Conservation (phyloP, 2,329 filamentous ascomycete genomes). For the Rhynchosporium graminicola region DNA sequence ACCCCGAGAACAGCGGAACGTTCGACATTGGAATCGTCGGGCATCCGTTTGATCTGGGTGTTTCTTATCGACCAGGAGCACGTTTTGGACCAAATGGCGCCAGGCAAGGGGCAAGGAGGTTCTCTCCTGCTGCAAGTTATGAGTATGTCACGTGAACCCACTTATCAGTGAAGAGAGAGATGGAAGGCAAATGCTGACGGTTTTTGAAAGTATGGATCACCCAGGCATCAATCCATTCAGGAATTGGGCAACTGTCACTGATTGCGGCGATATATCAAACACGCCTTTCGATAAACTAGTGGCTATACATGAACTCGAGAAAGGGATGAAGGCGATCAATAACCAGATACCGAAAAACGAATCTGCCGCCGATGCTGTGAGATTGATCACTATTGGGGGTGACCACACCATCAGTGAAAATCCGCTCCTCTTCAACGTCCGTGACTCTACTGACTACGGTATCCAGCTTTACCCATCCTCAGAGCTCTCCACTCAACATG, state of each 20-base stretch:
- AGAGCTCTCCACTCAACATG: slow-evolving; percentile 37
- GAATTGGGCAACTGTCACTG: slow-evolving; percentile 35
- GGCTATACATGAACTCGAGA: slow-evolving; percentile 37
- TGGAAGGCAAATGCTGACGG: slow-evolving; percentile 17
- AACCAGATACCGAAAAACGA: slow-evolving; percentile 32
- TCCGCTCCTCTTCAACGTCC: neutral
- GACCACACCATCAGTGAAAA: slow-evolving; percentile 40
- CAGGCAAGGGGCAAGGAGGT: slow-evolving; percentile 33
- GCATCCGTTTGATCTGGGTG: slow-evolving; percentile 39
- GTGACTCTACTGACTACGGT: neutral
- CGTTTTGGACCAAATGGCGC: slow-evolving; percentile 39
- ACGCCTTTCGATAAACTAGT: slow-evolving; percentile 38
- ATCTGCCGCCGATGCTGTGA: slow-evolving; percentile 32
- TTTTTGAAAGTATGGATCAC: slow-evolving; percentile 34
- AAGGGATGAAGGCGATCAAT: slow-evolving; percentile 35
- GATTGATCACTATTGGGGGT: slow-evolving; percentile 38
- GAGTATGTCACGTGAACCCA: slow-evolving; percentile 29
- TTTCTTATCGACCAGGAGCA: slow-evolving; percentile 37
- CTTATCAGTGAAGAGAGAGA: no score
- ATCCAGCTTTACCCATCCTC: slow-evolving; percentile 36
- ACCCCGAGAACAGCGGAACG: slow-evolving; percentile 28
- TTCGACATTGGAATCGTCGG: slow-evolving; percentile 40
- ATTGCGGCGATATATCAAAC: slow-evolving; percentile 39
- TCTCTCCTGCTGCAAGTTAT: slow-evolving; percentile 32
- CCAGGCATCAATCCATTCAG: slow-evolving; percentile 35